phyloP scores from a whole-genome alignment of 805 yeast genomes.

The Candida lessepsii region DNA sequence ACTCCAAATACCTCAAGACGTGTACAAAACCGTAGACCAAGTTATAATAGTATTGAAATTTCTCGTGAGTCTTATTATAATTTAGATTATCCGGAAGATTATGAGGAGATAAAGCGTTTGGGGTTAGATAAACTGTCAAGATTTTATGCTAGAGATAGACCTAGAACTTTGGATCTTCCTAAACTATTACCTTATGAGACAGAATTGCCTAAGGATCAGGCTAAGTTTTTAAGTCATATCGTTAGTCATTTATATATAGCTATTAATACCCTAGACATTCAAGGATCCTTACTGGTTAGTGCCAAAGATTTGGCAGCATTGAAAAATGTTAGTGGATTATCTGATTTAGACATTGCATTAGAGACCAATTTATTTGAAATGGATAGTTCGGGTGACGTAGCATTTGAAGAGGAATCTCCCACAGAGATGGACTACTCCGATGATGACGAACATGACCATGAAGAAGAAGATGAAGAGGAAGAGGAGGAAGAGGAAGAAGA shows the following conservation, averaged over 20 bases:
- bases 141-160: slow-evolving; percentile 36
- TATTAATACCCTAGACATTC: slow-evolving; percentile 68
- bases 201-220: slow-evolving; percentile 67
- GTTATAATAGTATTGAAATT: slow-evolving; percentile 29
- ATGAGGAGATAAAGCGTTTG: slow-evolving; percentile 22
- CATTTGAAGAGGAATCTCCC: slow-evolving; percentile 5
- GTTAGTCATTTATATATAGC: slow-evolving; percentile 78
- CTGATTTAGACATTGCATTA: slow-evolving; percentile 47
- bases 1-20: slow-evolving; percentile 24
- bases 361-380: slow-evolving; percentile 52
- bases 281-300: slow-evolving; percentile 64
- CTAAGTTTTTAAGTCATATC: slow-evolving; percentile 75
- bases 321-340: slow-evolving; percentile 27
- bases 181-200: slow-evolving; percentile 68
- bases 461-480: slow-evolving; percentile 22
- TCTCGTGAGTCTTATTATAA: slow-evolving; percentile 39
- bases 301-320: slow-evolving; percentile 62
- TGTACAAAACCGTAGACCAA: slow-evolving; percentile 27
- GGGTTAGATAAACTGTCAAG: slow-evolving; percentile 37
- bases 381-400: slow-evolving; percentile 9
- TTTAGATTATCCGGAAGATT: slow-evolving; percentile 52
- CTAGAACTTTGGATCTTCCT: slow-evolving; percentile 42
- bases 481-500: slow-evolving; percentile 15
- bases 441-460: slow-evolving; percentile 20
- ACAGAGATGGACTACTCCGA: slow-evolving; percentile 12